These are phyloP conservation scores for Diutina neorugosa DNA, from an alignment of 1,139 yeast species.

Conservation along the genomic window DNA sequence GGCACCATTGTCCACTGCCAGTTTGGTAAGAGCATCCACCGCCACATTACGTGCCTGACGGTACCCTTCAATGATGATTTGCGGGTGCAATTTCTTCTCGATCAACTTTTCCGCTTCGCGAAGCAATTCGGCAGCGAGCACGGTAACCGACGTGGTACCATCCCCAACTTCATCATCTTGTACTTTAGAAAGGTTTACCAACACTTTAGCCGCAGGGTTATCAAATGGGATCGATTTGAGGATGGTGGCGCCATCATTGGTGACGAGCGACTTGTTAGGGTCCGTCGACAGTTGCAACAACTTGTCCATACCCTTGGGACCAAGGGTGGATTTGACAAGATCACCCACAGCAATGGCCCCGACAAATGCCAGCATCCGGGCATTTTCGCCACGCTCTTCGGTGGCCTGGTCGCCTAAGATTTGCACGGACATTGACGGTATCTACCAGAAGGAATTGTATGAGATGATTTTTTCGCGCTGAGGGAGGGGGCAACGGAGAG, in stretches of 20 bases:
- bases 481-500: not conserved
- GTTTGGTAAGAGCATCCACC: slow-evolving; percentile 59
- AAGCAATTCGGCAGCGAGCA: slow-evolving; percentile 78
- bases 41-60: slow-evolving; percentile 84
- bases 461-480: not conserved
- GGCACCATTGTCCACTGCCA: slow-evolving; percentile 64
- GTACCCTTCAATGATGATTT: slow-evolving; percentile 92
- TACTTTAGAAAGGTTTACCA: slow-evolving; percentile 90
- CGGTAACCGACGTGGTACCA: slow-evolving; percentile 98
- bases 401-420: slow-evolving; percentile 96
- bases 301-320: slow-evolving; percentile 99
- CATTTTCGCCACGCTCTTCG: slow-evolving; percentile 96
- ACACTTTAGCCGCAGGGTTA: slow-evolving; percentile 96
- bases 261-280: slow-evolving; percentile 60
- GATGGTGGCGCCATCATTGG: slow-evolving; percentile 98
- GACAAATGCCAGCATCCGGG: slow-evolving; percentile 91
- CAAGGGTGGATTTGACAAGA: slow-evolving; percentile 86
- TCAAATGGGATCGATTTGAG: slow-evolving; percentile 89
- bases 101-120: slow-evolving; percentile 92
- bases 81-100: slow-evolving; percentile 93
- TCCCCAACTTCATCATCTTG: slow-evolving; percentile 99
- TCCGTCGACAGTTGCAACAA: slow-evolving; percentile 79
- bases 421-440: slow-evolving; percentile 56
- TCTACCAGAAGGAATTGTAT: not conserved
- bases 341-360: slow-evolving; percentile 99